Base-by-base conservation (phyloP, 75 land plant species). In the Larix kaempferi region DNA sequence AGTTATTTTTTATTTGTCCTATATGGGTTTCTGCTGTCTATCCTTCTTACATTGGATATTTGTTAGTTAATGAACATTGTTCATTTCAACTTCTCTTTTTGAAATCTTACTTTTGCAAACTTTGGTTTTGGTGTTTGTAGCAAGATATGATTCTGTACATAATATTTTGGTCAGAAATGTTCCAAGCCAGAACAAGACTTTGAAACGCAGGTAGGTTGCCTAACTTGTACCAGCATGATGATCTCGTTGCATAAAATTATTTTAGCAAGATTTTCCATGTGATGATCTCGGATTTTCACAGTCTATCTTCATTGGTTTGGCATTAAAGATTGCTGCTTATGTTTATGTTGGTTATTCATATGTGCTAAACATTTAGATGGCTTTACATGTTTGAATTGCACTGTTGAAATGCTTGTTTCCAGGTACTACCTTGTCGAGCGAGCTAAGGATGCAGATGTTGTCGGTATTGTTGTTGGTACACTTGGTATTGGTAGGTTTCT, bases 391-490 rank as follows among this genome's bases (percentile, higher is more conserved):
- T n/a, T 12, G n/a, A 39, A 19, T n/a, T 69, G 49, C 41, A 39
- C n/a, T n/a, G 25, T 35, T 69, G 12, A 41, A n/a, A 41, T 26
- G 29, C 29, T 22, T 59, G 79, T 79, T 12, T 78, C 27, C 86
- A 93, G 98, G 80, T 94, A 92, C 74, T 94, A 92, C 78, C 85
- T 97, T n/a, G 95, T 97, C 27, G 98, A 97, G 82, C 92, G 88
- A 80, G 99, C 99, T 69, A 97, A 97, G 80, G 99, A 97, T 91
- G 95, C 99, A 86, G 91, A 88, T 64, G 89, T 97, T 74, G 88
- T 97, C 73, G 99, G 99, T 37, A 91, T 97, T 77, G 88, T 97
- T 71, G 98, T 94, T 19, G 99, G 99, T 41, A 97, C 99, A 23
- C 91, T 97, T 76, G 99, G 99, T 73, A 87, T 90, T 79, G 96